Percentiles rank a stretch among this genome's conserved stretches.
Evolutionary conservation across 1,139 yeast species (phyloP).

Genomic region (Yamadazyma sp.): DNA sequence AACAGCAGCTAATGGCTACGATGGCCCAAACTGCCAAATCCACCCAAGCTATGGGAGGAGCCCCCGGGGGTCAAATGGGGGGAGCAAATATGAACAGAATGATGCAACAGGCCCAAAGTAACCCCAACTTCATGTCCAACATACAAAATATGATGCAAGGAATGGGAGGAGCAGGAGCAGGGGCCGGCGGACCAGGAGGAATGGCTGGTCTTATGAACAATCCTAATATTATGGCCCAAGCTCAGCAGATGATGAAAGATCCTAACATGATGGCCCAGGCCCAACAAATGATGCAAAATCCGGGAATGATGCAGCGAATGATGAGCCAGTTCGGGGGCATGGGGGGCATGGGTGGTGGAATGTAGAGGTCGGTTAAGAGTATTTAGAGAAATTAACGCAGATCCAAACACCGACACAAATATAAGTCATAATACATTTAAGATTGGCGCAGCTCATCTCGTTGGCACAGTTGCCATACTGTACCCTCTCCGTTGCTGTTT

Average conservation of each 20-base stretch:
- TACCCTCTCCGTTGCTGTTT: too few species aligned
- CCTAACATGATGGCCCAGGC: conserved; percentile 71
- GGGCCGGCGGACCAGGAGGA: conserved; percentile 50
- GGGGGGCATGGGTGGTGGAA: conserved; percentile 3
- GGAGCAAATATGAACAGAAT: conserved; percentile 36
- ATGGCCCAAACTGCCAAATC: conserved; percentile 78
- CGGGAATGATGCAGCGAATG: conserved; percentile 72
- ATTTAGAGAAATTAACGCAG: too few species aligned
- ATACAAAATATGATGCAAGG: conserved; percentile 31
- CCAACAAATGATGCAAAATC: conserved; percentile 53
- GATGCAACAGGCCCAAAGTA: conserved; percentile 51
- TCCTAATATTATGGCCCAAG: conserved; percentile 41
- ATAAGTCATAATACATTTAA: too few species aligned
- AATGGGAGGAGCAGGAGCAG: conserved; percentile 35
- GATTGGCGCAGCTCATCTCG: too few species aligned
- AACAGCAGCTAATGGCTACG: conserved; percentile 91
- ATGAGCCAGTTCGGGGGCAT: conserved; percentile 57
- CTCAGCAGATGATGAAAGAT: conserved; percentile 66
- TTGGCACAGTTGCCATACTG: too few species aligned
- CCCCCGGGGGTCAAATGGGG: conserved; percentile 22
- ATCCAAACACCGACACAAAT: too few species aligned
- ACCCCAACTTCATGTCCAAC: conserved; percentile 53
- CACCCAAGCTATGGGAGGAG: conserved; percentile 47
- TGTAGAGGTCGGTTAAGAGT: too few species aligned
- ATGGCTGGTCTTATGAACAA: conserved; percentile 56